A percentile compares a stretch with the other conserved stretches of the same genome.
Evolutionary conservation across 129 eudicot species (phyloP).

Genomic region (Ambrosia trifida): DNA sequence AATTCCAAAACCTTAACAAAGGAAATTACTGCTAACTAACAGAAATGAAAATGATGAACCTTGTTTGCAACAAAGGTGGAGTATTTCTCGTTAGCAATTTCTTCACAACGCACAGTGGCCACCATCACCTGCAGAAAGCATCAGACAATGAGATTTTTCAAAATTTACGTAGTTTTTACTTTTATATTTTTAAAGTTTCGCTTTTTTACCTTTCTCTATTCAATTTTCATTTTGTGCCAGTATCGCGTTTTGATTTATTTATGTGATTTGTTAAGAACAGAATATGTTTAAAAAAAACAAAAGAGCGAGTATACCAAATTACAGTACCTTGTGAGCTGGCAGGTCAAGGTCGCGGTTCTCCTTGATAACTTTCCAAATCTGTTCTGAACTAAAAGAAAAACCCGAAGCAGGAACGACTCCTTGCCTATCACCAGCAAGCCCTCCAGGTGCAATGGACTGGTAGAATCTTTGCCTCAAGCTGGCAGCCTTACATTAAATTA

Average conservation of each 20-base stretch:
- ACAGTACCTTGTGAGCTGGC: constrained; percentile 84
- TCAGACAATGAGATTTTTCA: not conserved
- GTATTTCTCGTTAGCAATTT: constrained; percentile 63
- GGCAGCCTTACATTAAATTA: constrained; percentile 45
- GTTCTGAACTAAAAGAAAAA: constrained; percentile 78
- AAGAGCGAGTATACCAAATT: no score
- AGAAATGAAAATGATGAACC: constrained; percentile 34
- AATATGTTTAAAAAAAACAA: no score
- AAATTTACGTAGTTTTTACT: not conserved
- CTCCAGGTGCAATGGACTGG: constrained; percentile 63
- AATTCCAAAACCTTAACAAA: constrained; percentile 11
- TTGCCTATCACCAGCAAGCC: constrained; percentile 77
- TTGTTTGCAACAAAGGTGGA: constrained; percentile 35
- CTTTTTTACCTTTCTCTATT: not conserved
- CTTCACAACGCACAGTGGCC: constrained; percentile 78
- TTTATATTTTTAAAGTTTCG: not conserved
- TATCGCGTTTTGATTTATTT: not conserved
- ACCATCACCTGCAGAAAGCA: constrained; percentile 55
- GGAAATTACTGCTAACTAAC: not conserved
- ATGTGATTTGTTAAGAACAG: not conserved
- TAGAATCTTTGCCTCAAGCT: constrained; percentile 56
- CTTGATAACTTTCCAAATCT: constrained; percentile 86
- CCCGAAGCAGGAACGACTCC: constrained; percentile 72
- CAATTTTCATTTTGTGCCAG: not conserved
- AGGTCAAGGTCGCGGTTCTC: constrained; percentile 93